These are phyloP conservation scores for Ceriops tagal DNA, from an alignment of 345 rosid species.

Conservation along the genomic window DNA sequence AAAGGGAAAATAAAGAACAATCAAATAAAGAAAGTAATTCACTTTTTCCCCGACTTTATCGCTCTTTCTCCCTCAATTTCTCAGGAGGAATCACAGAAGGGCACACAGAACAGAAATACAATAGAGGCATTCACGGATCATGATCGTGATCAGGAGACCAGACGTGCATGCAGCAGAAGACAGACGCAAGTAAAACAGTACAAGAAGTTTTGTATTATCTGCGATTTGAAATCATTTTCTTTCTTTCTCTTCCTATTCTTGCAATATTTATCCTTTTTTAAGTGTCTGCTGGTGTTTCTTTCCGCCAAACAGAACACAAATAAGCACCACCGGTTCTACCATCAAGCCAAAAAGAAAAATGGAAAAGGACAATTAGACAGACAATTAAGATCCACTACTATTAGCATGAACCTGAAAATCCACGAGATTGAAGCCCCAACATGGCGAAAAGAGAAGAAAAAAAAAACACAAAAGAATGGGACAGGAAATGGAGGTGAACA, in stretches of 20 bases:
- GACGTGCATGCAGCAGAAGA: slow-evolving; percentile 35
- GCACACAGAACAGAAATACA: slow-evolving; percentile 28
- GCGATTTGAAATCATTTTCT: background rate
- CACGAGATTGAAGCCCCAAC: background rate
- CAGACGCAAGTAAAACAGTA: slow-evolving; percentile 13
- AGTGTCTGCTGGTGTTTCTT: slow-evolving; percentile 3
- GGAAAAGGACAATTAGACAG: background rate
- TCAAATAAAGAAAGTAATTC: background rate
- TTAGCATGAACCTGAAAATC: background rate
- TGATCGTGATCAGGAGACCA: slow-evolving; percentile 30
- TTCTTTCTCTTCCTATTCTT: background rate
- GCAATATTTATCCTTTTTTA: background rate
- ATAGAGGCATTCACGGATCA: slow-evolving; percentile 28
- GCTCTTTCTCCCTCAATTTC: slow-evolving; percentile 20
- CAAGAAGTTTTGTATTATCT: slow-evolving; percentile 18
- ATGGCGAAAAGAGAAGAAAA: background rate
- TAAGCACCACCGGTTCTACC: background rate
- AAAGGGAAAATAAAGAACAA: background rate
- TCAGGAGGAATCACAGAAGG: slow-evolving; percentile 15
- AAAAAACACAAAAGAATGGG: too few relatives aligned
- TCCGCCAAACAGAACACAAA: background rate
- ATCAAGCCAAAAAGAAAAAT: background rate
- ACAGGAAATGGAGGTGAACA: background rate
- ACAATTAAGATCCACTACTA: background rate
- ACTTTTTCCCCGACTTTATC: slow-evolving; percentile 30